These are phyloP conservation scores for Lactarius pseudohatsudake DNA, from an alignment of 768 basidiomycete species.

Conservation along the genomic window DNA sequence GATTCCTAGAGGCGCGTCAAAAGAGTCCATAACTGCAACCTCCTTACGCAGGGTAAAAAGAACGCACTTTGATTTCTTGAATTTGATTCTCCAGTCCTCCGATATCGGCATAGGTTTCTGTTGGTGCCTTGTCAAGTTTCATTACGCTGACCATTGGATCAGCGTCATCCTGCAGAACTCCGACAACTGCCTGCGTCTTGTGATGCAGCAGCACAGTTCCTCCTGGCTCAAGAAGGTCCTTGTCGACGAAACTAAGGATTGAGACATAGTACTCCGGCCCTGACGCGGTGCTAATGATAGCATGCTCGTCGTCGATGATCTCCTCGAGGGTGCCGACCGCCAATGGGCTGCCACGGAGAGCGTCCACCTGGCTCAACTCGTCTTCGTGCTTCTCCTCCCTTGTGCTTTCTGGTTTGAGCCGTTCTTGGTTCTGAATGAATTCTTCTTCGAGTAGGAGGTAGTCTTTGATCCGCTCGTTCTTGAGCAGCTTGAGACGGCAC, in stretches of 20 bases:
- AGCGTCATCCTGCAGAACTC: constrained; percentile 91
- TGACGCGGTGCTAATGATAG: constrained; percentile 93
- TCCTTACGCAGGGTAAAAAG: background rate
- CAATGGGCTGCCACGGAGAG: constrained; percentile 94
- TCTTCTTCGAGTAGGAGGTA: constrained; percentile 95
- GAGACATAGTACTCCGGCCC: constrained; percentile 97
- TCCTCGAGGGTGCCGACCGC: constrained; percentile 98
- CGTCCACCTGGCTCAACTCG: constrained; percentile 90
- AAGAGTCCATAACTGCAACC: background rate
- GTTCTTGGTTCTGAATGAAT: constrained; percentile 90
- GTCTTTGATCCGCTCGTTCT: constrained; percentile 98
- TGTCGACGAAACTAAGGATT: constrained; percentile 98
- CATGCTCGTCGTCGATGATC: constrained; percentile 97
- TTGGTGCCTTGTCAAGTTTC: constrained; percentile 99
- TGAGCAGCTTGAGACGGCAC: constrained; percentile 91
- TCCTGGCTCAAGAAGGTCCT: constrained; percentile 94
- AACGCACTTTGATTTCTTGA: constrained; percentile 91
- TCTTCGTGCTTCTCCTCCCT: constrained; percentile 96
- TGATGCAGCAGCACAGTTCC: constrained; percentile 95
- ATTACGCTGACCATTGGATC: constrained; percentile 97
- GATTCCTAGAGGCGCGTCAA: constrained; percentile 67
- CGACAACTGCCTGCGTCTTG: constrained; percentile 92
- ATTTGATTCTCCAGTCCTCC: constrained; percentile 97
- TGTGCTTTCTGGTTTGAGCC: constrained; percentile 81
- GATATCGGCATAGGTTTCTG: constrained; percentile 97